Evolutionary conservation across 176 grass and related monocot species (phyloP).

Genomic region (Oryza longistaminata): DNA sequence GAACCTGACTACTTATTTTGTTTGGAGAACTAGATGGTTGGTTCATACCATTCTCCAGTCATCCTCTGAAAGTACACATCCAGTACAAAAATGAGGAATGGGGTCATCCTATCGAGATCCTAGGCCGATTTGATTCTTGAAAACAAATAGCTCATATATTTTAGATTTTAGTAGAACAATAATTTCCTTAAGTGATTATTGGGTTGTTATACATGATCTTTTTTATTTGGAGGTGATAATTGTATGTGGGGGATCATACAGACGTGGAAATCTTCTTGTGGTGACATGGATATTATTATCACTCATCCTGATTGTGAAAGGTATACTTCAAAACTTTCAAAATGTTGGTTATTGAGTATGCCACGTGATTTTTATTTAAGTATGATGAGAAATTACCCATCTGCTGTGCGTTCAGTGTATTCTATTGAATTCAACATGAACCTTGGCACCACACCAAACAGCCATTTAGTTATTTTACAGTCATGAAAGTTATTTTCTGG

Average conservation of each 20-base stretch:
- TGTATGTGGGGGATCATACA: slow-evolving; percentile 96
- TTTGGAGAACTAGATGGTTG: neutral
- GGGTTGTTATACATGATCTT: neutral
- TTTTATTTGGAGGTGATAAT: slow-evolving; percentile 67
- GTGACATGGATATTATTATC: slow-evolving; percentile 90
- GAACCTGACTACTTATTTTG: neutral
- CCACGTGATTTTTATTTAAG: neutral
- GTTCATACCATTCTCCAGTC: neutral
- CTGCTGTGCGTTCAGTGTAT: neutral
- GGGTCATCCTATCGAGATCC: neutral
- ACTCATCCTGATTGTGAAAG: slow-evolving; percentile 92
- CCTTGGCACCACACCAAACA: neutral
- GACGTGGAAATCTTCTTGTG: slow-evolving; percentile 92
- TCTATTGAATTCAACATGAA: slow-evolving; percentile 7
- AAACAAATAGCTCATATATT: neutral
- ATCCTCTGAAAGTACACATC: neutral
- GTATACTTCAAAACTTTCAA: slow-evolving; percentile 37
- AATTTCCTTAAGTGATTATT: neutral
- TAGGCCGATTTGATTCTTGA: neutral
- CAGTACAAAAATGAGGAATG: neutral
- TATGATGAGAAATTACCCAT: neutral
- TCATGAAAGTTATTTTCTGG: neutral
- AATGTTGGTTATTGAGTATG: neutral
- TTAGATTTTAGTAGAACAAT: neutral
- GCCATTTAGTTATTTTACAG: neutral